phyloP scores from a whole-genome alignment of 495 filamentous ascomycete species.

The Aspergillus conjunctus region DNA sequence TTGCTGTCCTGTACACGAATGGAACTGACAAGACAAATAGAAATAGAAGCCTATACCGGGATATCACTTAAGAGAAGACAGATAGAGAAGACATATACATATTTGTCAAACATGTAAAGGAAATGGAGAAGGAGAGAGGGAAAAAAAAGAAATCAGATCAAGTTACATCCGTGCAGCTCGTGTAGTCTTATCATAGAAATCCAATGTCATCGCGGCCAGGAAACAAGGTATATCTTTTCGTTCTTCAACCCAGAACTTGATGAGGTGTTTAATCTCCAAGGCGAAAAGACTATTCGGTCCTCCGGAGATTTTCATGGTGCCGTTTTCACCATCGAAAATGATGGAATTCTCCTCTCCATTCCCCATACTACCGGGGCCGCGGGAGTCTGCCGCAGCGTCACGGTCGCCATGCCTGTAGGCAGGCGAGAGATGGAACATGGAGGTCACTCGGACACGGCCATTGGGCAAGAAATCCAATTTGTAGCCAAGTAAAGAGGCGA shows the following conservation, averaged over 20 bases:
- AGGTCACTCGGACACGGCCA: constrained; percentile 85
- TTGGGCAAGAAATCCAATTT: constrained; percentile 91
- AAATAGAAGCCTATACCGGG: neutral
- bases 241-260: constrained; percentile 92
- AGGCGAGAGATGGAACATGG: constrained; percentile 68
- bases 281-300: constrained; percentile 87
- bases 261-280: constrained; percentile 74
- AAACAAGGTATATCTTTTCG: constrained; percentile 90
- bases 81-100: constrained; percentile 2
- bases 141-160: neutral
- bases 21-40: neutral
- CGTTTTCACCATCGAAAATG: constrained; percentile 92
- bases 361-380: constrained; percentile 60
- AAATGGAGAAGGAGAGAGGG: constrained; percentile 4
- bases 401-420: constrained; percentile 59
- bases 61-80: constrained; percentile 11
- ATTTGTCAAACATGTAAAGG: neutral
- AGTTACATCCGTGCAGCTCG: constrained; percentile 50
- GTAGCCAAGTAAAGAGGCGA: constrained; percentile 86
- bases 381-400: constrained; percentile 44
- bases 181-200: constrained; percentile 86
- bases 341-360: constrained; percentile 71
- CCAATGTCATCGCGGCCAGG: constrained; percentile 82
- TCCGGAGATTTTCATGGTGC: constrained; percentile 96
- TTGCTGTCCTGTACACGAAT: neutral